These are phyloP conservation scores for Cercospora beticola DNA, from an alignment of 2,329 filamentous ascomycete species.

Conservation along the genomic window DNA sequence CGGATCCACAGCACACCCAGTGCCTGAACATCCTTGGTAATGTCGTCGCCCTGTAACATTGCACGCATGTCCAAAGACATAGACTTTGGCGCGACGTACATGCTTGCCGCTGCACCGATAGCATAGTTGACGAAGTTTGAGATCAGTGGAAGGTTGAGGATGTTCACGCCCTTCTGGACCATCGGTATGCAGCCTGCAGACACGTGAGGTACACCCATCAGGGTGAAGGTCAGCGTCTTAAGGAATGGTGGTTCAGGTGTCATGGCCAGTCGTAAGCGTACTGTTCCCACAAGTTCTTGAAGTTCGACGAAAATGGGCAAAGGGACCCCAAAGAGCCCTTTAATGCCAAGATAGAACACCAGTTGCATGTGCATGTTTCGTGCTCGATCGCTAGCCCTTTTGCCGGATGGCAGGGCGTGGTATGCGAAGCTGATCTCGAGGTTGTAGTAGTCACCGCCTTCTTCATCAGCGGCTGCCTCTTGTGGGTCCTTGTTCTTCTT, in stretches of 20 bases:
- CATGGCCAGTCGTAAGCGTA: conserved; percentile 78
- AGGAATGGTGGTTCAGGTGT: conserved; percentile 89
- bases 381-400: conserved; percentile 70
- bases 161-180: conserved; percentile 85
- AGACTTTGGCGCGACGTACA: conserved; percentile 88
- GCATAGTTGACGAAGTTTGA: conserved; percentile 97
- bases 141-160: conserved; percentile 87
- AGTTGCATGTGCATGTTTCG: conserved; percentile 97
- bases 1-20: conserved; percentile 89
- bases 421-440: conserved; percentile 88
- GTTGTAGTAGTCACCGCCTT: conserved; percentile 91
- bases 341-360: conserved; percentile 88
- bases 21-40: conserved; percentile 84
- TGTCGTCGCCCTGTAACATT: conserved; percentile 85
- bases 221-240: conserved; percentile 85
- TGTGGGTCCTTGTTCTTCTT: conserved; percentile 79
- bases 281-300: conserved; percentile 84
- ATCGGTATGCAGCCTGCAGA: conserved; percentile 88
- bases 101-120: conserved; percentile 79
- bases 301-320: conserved; percentile 87
- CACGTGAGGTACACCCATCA: conserved; percentile 91
- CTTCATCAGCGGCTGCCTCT: conserved; percentile 82
- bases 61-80: conserved; percentile 89
- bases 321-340: conserved; percentile 84
- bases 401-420: conserved; percentile 73